These are phyloP conservation scores for Vigna unguiculata DNA, from an alignment of 306 rosid genomes.

Conservation along the genomic window DNA sequence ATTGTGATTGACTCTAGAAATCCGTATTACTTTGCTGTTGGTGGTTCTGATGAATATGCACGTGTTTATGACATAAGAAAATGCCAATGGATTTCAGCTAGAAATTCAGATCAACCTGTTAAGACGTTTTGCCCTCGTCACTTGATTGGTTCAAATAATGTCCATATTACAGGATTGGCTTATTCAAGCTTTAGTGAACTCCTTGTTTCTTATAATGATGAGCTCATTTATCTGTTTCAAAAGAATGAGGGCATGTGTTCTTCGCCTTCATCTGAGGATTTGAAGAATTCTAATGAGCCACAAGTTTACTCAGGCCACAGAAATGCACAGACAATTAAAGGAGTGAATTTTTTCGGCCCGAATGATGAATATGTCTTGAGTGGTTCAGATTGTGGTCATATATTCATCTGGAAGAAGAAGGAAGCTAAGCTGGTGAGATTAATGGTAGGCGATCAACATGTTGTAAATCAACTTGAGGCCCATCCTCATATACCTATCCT, in stretches of 20 bases:
- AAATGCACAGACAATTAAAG: constrained; percentile 65
- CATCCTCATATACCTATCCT: constrained; percentile 62
- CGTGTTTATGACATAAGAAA: constrained; percentile 64
- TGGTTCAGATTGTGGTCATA: constrained; percentile 72
- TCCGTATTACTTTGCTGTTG: constrained; percentile 62
- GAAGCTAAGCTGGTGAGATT: constrained; percentile 55
- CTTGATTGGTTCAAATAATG: constrained; percentile 47
- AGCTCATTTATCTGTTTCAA: constrained; percentile 63
- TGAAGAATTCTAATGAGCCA: constrained; percentile 45
- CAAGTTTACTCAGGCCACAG: constrained; percentile 61
- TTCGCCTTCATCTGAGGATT: constrained; percentile 50
- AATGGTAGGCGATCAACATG: constrained; percentile 58
- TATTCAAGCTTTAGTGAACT: constrained; percentile 60
- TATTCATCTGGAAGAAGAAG: constrained; percentile 69
- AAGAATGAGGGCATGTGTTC: constrained; percentile 53
- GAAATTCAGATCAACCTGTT: constrained; percentile 53
- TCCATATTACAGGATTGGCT: constrained; percentile 62
- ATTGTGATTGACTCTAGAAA: constrained; percentile 67
- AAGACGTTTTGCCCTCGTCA: constrained; percentile 57
- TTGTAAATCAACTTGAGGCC: constrained; percentile 61
- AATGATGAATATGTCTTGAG: constrained; percentile 65
- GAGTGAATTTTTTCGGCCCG: constrained; percentile 66
- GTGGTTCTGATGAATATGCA: constrained; percentile 65
- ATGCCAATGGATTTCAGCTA: constrained; percentile 43
- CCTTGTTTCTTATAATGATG: constrained; percentile 64